Percentiles rank a stretch among this genome's conserved stretches.
Conservation (phyloP, 768 basidiomycete genomes). For the Hysterangium stoloniferum region DNA sequence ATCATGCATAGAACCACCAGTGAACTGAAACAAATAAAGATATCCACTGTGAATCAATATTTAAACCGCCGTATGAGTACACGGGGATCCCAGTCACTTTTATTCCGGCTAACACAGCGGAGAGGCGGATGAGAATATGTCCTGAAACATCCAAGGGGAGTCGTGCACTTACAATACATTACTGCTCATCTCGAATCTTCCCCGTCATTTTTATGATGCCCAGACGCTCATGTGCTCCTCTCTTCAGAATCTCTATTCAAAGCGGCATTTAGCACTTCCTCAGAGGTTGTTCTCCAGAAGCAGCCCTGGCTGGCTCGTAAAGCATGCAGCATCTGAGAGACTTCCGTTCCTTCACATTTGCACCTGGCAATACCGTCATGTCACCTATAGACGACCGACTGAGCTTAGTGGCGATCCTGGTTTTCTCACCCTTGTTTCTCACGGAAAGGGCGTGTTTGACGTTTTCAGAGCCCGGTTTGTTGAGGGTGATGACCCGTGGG, state of each 20-base stretch:
- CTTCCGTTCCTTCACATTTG: conserved; percentile 13
- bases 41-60: conserved; percentile 29
- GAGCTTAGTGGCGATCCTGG: conserved; percentile 14
- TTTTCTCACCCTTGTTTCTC: conserved; percentile 22
- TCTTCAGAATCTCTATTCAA: conserved; percentile 30
- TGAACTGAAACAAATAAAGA: too few relatives aligned
- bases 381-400: conserved; percentile 20
- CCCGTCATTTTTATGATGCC: conserved; percentile 36
- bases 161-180: conserved; percentile 30
- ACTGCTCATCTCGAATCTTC: conserved; percentile 41
- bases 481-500: conserved; percentile 48
- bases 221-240: conserved; percentile 35
- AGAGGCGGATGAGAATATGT: not conserved
- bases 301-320: not conserved
- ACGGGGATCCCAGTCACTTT: conserved; percentile 31
- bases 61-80: conserved; percentile 27
- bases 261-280: conserved; percentile 24
- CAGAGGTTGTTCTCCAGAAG: not conserved
- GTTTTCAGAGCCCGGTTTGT: conserved; percentile 39
- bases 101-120: conserved; percentile 27
- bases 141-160: not conserved
- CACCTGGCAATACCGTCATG: conserved; percentile 17
- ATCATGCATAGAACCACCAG: too few relatives aligned
- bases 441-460: conserved; percentile 31
- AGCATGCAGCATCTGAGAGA: not conserved